Evolutionary conservation across 495 filamentous ascomycete species (phyloP).

Genomic region (Articulospora tetracladia): DNA sequence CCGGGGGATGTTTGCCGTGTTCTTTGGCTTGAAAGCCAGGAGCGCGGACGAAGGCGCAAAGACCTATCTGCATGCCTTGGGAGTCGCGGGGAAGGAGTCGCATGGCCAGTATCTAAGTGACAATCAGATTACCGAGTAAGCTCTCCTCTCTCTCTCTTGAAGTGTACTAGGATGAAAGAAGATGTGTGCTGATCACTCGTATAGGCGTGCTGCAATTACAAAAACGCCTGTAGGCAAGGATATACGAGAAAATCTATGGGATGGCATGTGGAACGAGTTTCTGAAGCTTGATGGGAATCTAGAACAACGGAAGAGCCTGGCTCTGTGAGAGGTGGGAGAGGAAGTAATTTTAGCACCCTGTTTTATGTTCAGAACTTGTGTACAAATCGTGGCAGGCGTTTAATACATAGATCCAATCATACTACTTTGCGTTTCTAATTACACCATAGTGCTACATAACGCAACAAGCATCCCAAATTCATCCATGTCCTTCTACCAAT

Average conservation of each 20-base stretch:
- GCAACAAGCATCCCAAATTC: constrained; percentile 9
- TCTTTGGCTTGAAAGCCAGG: constrained; percentile 7
- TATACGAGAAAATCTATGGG: constrained; percentile 1
- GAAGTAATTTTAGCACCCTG: no score
- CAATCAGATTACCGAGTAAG: constrained; percentile 12
- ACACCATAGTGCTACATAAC: constrained; percentile 1
- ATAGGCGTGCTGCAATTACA: background rate
- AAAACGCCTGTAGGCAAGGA: background rate
- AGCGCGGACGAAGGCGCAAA: constrained; percentile 15
- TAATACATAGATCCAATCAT: no score
- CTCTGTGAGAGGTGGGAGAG: no score
- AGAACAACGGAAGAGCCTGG: background rate
- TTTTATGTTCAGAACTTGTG: no score
- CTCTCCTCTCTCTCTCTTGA: background rate
- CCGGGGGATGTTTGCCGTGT: constrained; percentile 15
- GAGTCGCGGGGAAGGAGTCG: constrained; percentile 19
- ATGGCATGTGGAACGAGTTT: background rate
- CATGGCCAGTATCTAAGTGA: constrained; percentile 27
- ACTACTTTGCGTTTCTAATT: background rate
- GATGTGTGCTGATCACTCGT: background rate
- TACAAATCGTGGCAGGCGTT: no score
- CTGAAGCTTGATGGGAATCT: background rate
- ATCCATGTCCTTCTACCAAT: constrained; percentile 5
- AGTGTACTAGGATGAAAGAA: background rate
- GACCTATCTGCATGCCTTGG: constrained; percentile 22